A percentile compares a stretch with the other conserved stretches of the same genome.
Evolutionary conservation across 1,284 basidiomycete species (phyloP).

Genomic region (Boletus mariae): DNA sequence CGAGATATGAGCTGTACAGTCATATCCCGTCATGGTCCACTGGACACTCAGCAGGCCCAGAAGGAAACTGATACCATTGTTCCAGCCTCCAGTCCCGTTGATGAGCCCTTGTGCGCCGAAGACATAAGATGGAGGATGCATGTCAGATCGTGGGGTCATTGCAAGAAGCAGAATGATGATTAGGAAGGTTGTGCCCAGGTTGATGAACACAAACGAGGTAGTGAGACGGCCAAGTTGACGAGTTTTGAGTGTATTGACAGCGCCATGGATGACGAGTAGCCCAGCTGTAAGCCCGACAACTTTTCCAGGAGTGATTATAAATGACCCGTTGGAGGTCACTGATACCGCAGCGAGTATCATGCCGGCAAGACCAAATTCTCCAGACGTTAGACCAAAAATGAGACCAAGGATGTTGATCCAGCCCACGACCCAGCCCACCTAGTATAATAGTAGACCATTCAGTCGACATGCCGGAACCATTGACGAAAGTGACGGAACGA

Average conservation of each 20-base stretch:
- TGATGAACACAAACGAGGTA: slow-evolving; percentile 82
- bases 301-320: slow-evolving; percentile 45
- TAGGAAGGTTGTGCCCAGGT: slow-evolving; percentile 70
- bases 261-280: slow-evolving; percentile 70
- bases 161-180: slow-evolving; percentile 86
- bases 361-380: slow-evolving; percentile 83
- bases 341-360: slow-evolving; percentile 84
- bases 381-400: slow-evolving; percentile 79
- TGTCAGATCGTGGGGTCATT: slow-evolving; percentile 71
- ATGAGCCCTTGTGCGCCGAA: slow-evolving; percentile 69
- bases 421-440: slow-evolving; percentile 72
- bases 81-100: slow-evolving; percentile 80
- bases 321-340: slow-evolving; percentile 15
- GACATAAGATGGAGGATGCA: slow-evolving; percentile 78
- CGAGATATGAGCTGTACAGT: slow-evolving; percentile 83
- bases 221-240: slow-evolving; percentile 77
- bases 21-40: slow-evolving; percentile 85
- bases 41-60: slow-evolving; percentile 88
- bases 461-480: background rate
- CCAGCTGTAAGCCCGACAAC: slow-evolving; percentile 74
- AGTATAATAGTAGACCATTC: background rate
- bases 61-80: slow-evolving; percentile 79
- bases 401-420: slow-evolving; percentile 89
- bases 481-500: slow-evolving; percentile 17
- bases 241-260: slow-evolving; percentile 81